Percentiles rank a stretch among this genome's conserved stretches.
Evolutionary conservation across 495 filamentous ascomycete species (phyloP).

Genomic region (Hypoxylon rickii): DNA sequence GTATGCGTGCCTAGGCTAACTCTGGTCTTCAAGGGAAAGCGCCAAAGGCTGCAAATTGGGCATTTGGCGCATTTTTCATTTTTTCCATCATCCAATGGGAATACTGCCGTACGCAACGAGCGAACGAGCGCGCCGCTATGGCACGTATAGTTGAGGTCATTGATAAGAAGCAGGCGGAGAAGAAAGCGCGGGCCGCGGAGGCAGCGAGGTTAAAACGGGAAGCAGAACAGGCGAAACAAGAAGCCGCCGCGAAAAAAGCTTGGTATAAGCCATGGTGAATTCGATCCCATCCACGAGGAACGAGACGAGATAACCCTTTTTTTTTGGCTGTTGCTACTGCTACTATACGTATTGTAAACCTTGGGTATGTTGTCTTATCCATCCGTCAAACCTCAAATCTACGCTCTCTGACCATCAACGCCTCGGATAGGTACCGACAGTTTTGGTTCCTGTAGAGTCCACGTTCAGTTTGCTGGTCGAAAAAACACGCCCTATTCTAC

Average conservation of each 20-base stretch:
- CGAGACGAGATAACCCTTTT: too few relatives aligned
- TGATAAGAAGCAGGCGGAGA: conserved; percentile 69
- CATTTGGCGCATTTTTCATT: conserved; percentile 72
- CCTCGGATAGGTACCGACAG: too few relatives aligned
- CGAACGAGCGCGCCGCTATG: conserved; percentile 76
- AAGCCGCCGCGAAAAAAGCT: conserved; percentile 44
- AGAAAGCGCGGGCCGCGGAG: conserved; percentile 56
- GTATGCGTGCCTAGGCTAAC: conserved; percentile 18
- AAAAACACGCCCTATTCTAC: background rate
- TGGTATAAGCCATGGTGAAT: conserved; percentile 60
- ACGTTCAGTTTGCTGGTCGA: background rate
- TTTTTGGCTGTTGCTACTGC: background rate
- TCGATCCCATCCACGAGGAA: background rate
- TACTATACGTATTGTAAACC: conserved; percentile 13
- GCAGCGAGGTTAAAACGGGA: conserved; percentile 55
- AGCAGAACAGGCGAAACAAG: conserved; percentile 50
- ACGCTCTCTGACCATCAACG: conserved; percentile 1
- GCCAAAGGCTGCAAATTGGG: conserved; percentile 76
- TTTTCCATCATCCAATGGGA: conserved; percentile 72
- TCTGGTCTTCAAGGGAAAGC: conserved; percentile 41
- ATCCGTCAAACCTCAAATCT: background rate
- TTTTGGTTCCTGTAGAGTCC: background rate
- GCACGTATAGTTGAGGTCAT: conserved; percentile 80
- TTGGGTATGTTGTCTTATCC: conserved; percentile 7
- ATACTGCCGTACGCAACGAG: conserved; percentile 74